Base-by-base conservation (phyloP, 1,284 basidiomycete species). In the Fomitopsis pinicola region DNA sequence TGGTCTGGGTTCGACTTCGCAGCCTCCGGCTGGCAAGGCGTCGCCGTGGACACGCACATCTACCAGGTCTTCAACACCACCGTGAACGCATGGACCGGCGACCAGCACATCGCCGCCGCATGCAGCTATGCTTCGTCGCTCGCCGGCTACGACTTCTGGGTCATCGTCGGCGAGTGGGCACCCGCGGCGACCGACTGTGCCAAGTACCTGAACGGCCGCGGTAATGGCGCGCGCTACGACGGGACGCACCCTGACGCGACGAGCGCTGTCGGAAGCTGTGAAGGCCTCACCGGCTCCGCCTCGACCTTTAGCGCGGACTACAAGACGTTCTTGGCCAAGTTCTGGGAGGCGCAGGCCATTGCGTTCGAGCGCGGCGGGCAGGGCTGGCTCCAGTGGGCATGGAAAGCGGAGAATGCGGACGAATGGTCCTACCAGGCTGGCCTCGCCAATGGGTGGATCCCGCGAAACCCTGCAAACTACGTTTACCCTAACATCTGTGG, bases 131-230 rank as follows among this genome's bases (percentile, higher is more conserved):
- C 74, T 8, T 72, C 72, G 10, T 67, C 75, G 1, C 81, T 94
- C 45, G 69, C 80, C 0, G 69, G 70, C 5, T 88, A 86, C 66
- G 80, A 87, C 44, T 80, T 93, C 14, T 92, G 89, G 89, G 76
- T 84, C 40, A 77, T 95, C 57, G 89, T 94, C 42, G 93, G 93
- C 59, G 93, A 95, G 77, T 95, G 92, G 91, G 84, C 90, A 0
- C 82, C 91, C 38, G 92, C 92, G 0, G 76, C 84, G 59, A 95
- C 88, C 9, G 95, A 97, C 72, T 97, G 95, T 69, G 93, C 95
- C 14, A 86, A 78, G 67, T 94, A 80, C 68, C 75, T 87, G 59
- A 86, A 87, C 71, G 82, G 81, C 8, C 77, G 80, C 46, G 81
- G 80, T 50, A 63, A 78, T 44, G 84, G 92, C 19, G 79, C 90